A percentile compares a stretch with the other conserved stretches of the same genome.
These are phyloP conservation scores for Aspergillus wentii DNA, from an alignment of 495 filamentous ascomycete species.

Conservation along the genomic window DNA sequence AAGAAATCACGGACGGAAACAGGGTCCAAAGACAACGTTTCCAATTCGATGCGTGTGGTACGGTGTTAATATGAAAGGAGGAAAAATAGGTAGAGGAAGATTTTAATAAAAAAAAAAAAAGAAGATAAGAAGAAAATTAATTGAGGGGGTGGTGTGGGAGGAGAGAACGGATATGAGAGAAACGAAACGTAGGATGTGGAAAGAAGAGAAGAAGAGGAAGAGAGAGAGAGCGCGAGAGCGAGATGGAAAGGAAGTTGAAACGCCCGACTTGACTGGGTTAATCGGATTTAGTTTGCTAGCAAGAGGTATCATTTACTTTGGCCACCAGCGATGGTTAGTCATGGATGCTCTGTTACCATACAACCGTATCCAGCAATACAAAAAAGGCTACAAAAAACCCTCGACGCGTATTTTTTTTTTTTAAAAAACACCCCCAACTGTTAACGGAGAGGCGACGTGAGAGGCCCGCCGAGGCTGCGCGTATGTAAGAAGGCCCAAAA, in stretches of 20 bases:
- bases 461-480: constrained; percentile 9
- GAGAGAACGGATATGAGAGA: constrained; percentile 2
- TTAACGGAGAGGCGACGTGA: constrained; percentile 3
- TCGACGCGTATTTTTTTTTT: no score
- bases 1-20: no score
- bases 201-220: constrained; percentile 11
- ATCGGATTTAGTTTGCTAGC: constrained; percentile 12
- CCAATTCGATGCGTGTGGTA: no score
- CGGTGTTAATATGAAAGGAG: no score
- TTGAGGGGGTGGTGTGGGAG: constrained; percentile 6
- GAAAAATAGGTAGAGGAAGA: not conserved
- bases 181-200: constrained; percentile 2
- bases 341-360: constrained; percentile 1
- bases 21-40: no score
- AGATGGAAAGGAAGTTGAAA: constrained; percentile 10
- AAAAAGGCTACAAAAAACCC: no score
- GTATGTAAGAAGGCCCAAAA: constrained; percentile 24
- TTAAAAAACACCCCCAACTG: not conserved
- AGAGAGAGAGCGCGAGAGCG: constrained; percentile 11
- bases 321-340: constrained; percentile 9
- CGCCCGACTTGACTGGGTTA: constrained; percentile 11
- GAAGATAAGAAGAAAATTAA: constrained; percentile 2
- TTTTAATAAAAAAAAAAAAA: not conserved
- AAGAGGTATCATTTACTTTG: no score
- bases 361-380: no score